phyloP scores from a whole-genome alignment of 371 early-diverging fungal species.

The Apophysomyces variabilis region DNA sequence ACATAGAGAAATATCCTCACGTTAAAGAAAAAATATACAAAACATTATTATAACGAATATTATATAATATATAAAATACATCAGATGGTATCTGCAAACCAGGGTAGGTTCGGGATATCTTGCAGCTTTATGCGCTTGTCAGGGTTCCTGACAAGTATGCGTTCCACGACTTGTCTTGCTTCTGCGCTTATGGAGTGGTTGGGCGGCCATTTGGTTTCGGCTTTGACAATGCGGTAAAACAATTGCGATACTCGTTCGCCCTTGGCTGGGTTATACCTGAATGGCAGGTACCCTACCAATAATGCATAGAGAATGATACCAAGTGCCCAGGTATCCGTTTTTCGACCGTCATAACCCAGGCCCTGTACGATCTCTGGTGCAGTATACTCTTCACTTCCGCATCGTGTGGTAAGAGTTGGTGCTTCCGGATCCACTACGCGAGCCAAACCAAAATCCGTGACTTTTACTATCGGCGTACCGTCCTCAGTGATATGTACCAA shows the following conservation, averaged over 20 bases:
- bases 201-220: conserved; percentile 37
- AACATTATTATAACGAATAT: not conserved
- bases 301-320: conserved; percentile 74
- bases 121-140: conserved; percentile 26
- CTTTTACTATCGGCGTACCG: conserved; percentile 57
- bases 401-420: conserved; percentile 57
- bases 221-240: conserved; percentile 35
- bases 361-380: conserved; percentile 85
- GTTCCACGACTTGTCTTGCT: conserved; percentile 38
- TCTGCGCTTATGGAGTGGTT: conserved; percentile 12
- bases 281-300: conserved; percentile 47
- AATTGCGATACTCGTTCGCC: conserved; percentile 33
- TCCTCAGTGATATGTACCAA: conserved; percentile 27
- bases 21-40: conserved; percentile 7
- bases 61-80: conserved; percentile 8
- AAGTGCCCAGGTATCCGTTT: conserved; percentile 74
- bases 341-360: conserved; percentile 64
- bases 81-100: conserved; percentile 20
- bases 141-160: conserved; percentile 32
- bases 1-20: not conserved
- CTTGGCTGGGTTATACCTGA: conserved; percentile 23
- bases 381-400: conserved; percentile 82
- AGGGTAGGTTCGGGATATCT: conserved; percentile 24
- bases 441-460: conserved; percentile 77
- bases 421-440: conserved; percentile 51